These are phyloP conservation scores for Clitopilus passeckerianus DNA, from an alignment of 768 basidiomycete species.

Conservation along the genomic window DNA sequence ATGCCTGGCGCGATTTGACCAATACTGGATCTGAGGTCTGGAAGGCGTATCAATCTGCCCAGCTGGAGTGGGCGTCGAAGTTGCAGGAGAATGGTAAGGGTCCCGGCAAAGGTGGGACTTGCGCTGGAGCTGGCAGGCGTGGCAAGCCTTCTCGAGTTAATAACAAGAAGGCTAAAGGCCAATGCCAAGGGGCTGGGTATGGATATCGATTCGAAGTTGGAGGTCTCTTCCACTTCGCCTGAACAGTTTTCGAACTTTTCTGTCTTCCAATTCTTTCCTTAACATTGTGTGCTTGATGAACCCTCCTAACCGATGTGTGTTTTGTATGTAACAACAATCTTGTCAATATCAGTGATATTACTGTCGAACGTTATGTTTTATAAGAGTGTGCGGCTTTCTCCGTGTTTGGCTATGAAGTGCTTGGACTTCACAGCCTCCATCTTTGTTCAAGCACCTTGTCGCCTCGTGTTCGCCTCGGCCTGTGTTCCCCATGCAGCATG, in stretches of 20 bases:
- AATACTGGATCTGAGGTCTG: conserved; percentile 26
- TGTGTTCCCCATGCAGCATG: not conserved
- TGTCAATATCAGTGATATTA: not conserved
- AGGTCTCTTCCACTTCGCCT: not conserved
- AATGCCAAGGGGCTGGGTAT: not conserved
- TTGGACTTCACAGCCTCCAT: not conserved
- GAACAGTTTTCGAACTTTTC: not conserved
- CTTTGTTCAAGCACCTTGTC: not conserved
- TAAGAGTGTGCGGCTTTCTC: too few species aligned
- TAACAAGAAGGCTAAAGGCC: not conserved
- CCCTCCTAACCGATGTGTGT: not conserved
- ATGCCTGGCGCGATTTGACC: conserved; percentile 15
- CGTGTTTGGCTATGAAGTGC: not conserved
- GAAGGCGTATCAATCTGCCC: conserved; percentile 25
- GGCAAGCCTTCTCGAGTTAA: not conserved
- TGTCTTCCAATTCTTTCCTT: not conserved
- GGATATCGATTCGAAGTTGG: not conserved
- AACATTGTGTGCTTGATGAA: not conserved
- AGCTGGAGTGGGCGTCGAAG: conserved; percentile 24
- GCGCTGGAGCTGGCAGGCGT: not conserved
- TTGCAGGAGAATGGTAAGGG: conserved; percentile 14
- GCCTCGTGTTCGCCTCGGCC: not conserved
- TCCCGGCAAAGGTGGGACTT: not conserved
- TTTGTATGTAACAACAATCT: not conserved
- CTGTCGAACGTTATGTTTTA: too few species aligned